phyloP scores from a whole-genome alignment of 2,329 filamentous ascomycete species.

The Trichoderma polysporum region DNA sequence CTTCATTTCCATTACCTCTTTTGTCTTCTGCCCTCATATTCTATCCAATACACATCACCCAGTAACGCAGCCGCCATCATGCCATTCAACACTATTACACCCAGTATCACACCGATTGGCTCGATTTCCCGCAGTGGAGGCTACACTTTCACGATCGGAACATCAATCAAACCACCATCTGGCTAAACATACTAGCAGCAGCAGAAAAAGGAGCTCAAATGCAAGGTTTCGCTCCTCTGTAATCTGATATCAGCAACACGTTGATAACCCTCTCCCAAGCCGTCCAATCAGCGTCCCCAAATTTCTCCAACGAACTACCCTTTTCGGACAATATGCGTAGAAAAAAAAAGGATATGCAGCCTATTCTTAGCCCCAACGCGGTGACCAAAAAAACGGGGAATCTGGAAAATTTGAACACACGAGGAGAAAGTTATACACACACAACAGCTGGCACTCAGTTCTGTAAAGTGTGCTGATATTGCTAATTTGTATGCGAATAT shows the following conservation, averaged over 20 bases:
- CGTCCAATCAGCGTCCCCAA: not conserved
- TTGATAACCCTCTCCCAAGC: not conserved
- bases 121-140: not conserved
- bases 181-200: not conserved
- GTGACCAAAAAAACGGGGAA: not conserved
- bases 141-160: not conserved
- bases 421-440: no score
- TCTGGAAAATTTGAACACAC: no score
- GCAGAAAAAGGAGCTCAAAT: not conserved
- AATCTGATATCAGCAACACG: not conserved
- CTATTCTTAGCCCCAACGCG: not conserved
- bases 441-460: no score
- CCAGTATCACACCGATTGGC: not conserved
- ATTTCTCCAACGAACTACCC: constrained; percentile 2
- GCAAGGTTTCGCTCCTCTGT: not conserved
- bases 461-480: no score
- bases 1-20: not conserved
- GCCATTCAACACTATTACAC: not conserved
- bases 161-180: not conserved
- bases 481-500: no score
- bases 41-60: not conserved
- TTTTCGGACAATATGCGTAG: not conserved
- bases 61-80: not conserved
- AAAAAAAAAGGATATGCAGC: no score
- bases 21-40: not conserved